Percentiles rank a stretch among this genome's conserved stretches.
phyloP scores from a whole-genome alignment of 371 early-diverging fungal species.

The Thermomucor indicae-seudaticae region DNA sequence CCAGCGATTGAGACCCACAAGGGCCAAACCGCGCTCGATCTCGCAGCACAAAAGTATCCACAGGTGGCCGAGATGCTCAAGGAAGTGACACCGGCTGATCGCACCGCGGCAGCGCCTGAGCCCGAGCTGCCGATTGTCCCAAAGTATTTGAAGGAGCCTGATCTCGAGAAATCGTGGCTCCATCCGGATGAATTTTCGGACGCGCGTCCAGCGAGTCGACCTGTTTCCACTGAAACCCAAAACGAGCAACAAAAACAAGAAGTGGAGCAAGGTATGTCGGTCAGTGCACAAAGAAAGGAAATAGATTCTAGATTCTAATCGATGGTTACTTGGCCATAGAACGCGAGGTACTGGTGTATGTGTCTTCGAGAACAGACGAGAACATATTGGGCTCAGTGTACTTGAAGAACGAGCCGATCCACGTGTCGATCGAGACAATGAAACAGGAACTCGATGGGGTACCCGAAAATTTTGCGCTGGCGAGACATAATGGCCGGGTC shows the following conservation, averaged over 20 bases:
- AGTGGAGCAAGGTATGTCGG: background rate
- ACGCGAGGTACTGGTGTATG: slow-evolving; percentile 50
- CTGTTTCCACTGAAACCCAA: background rate
- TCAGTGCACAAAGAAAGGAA: background rate
- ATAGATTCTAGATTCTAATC: background rate
- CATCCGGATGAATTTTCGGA: slow-evolving; percentile 64
- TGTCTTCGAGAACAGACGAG: slow-evolving; percentile 32
- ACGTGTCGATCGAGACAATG: slow-evolving; percentile 33
- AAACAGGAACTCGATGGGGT: slow-evolving; percentile 61
- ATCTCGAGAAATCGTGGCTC: slow-evolving; percentile 69
- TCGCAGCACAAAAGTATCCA: slow-evolving; percentile 51
- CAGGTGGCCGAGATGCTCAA: slow-evolving; percentile 36
- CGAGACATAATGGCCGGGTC: slow-evolving; percentile 60
- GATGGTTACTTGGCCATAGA: slow-evolving; percentile 13
- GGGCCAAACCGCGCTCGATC: slow-evolving; percentile 54
- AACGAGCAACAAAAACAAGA: background rate
- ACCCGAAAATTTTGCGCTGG: slow-evolving; percentile 45
- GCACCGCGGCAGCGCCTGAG: slow-evolving; percentile 18
- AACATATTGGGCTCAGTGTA: slow-evolving; percentile 51
- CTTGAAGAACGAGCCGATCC: slow-evolving; percentile 48
- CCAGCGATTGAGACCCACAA: slow-evolving; percentile 47
- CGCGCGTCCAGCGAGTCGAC: slow-evolving; percentile 14
- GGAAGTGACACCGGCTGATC: slow-evolving; percentile 8
- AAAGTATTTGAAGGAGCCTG: slow-evolving; percentile 66
- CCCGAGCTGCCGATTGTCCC: slow-evolving; percentile 55